Evolutionary conservation across 371 early-diverging fungal species (phyloP).

Genomic region (Syncephalastrum sp.): DNA sequence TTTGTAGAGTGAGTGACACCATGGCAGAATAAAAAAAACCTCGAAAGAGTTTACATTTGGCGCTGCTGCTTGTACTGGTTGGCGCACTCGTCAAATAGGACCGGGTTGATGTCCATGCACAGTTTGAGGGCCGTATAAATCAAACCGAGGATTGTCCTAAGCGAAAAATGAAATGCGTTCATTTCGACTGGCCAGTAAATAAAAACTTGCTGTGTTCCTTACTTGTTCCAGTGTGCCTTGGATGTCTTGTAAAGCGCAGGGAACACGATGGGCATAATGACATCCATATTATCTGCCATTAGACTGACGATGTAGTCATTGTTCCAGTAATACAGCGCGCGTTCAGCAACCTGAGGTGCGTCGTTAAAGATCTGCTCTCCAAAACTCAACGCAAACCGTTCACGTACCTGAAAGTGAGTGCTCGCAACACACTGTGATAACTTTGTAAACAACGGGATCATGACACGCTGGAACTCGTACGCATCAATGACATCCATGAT

Average conservation of each 20-base stretch:
- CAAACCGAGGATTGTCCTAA: conserved; percentile 87
- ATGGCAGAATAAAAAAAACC: no score
- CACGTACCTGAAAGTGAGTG: conserved; percentile 89
- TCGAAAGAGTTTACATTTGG: conserved; percentile 63
- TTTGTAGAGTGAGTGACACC: neutral
- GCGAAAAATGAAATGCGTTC: neutral
- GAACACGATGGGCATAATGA: conserved; percentile 92
- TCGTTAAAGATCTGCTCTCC: neutral
- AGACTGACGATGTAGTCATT: conserved; percentile 94
- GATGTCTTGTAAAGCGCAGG: conserved; percentile 88
- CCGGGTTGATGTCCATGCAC: conserved; percentile 94
- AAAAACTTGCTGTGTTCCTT: conserved; percentile 7
- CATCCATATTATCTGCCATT: conserved; percentile 85
- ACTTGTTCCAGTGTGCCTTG: conserved; percentile 97
- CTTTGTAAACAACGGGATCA: conserved; percentile 89
- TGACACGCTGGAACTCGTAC: conserved; percentile 83
- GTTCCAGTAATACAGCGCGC: conserved; percentile 96
- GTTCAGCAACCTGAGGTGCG: conserved; percentile 81
- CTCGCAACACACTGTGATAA: conserved; percentile 93
- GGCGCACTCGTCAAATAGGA: conserved; percentile 91
- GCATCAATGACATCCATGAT: conserved; percentile 92
- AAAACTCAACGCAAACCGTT: neutral
- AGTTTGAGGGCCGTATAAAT: conserved; percentile 93
- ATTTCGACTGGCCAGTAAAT: no score
- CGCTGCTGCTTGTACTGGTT: conserved; percentile 80